Percentiles rank a stretch among this genome's conserved stretches.
Evolutionary conservation across 306 rosid genomes (phyloP).

Genomic region (Lagenaria siceraria): DNA sequence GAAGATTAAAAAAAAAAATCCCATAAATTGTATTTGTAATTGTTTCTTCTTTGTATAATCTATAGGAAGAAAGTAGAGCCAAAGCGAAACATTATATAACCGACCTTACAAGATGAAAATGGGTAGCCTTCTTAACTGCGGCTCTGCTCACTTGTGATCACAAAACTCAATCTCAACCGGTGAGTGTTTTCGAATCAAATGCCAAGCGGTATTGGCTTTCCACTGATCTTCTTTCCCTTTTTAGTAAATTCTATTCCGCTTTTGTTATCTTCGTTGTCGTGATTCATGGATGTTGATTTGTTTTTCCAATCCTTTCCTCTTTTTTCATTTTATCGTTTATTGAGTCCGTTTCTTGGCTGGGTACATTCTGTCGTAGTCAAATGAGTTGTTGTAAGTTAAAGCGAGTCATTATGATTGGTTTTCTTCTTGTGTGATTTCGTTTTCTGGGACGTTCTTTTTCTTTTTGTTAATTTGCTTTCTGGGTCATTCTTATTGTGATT

Average conservation of each 20-base stretch:
- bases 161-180: conserved; percentile 15
- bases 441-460: neutral
- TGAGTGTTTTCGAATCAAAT: conserved; percentile 26
- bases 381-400: neutral
- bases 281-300: conserved; percentile 13
- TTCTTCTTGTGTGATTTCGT: neutral
- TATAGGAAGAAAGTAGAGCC: conserved; percentile 8
- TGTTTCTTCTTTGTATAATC: neutral
- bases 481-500: neutral
- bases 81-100: conserved; percentile 15
- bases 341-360: conserved; percentile 14
- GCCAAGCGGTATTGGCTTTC: neutral
- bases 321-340: conserved; percentile 9
- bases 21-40: neutral
- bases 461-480: neutral
- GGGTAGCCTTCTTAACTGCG: conserved; percentile 18
- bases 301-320: conserved; percentile 1
- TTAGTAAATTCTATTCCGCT: neutral
- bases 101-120: conserved; percentile 31
- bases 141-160: conserved; percentile 26
- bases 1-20: conserved; percentile 9
- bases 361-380: neutral
- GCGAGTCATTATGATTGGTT: neutral
- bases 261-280: conserved; percentile 23
- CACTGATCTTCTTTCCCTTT: neutral